phyloP scores from a whole-genome alignment of 805 yeast genomes.

The Dipodascus geniculatus region DNA sequence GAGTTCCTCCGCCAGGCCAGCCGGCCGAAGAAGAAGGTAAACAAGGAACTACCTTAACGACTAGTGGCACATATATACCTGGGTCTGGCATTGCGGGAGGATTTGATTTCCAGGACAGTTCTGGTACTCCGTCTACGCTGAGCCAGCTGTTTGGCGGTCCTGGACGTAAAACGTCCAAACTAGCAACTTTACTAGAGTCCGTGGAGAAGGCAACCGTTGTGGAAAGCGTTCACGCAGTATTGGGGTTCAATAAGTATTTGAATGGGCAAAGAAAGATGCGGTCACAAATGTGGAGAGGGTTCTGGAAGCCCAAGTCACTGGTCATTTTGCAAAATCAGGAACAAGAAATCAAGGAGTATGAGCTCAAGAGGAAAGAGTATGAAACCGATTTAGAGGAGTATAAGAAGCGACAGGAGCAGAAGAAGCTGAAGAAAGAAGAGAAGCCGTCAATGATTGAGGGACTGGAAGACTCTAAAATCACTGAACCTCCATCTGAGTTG shows the following conservation, averaged over 20 bases:
- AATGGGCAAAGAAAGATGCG: constrained; percentile 21
- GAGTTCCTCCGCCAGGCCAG: background rate
- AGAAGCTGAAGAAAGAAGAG: background rate
- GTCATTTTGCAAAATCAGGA: constrained; percentile 34
- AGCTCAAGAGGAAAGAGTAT: constrained; percentile 1
- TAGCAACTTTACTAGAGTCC: constrained; percentile 8
- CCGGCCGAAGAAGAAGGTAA: background rate
- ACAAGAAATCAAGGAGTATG: constrained; percentile 2
- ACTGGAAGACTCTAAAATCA: background rate
- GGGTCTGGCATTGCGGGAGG: constrained; percentile 18
- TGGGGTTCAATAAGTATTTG: constrained; percentile 20
- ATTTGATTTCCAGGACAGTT: constrained; percentile 16
- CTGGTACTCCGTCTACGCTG: background rate
- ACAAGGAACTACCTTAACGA: constrained; percentile 2
- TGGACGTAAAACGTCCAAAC: constrained; percentile 9
- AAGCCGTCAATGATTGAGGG: background rate
- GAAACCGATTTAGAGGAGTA: constrained; percentile 10
- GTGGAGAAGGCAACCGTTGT: constrained; percentile 8
- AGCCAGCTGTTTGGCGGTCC: constrained; percentile 5
- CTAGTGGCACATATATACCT: constrained; percentile 14
- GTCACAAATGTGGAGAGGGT: constrained; percentile 21
- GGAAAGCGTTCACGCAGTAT: constrained; percentile 17
- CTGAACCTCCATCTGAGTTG: background rate
- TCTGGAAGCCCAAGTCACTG: constrained; percentile 23
- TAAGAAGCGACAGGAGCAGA: constrained; percentile 2